Evolutionary conservation across 2,329 filamentous ascomycete genomes (phyloP).

Genomic region (Trichophyton schoenleinii): DNA sequence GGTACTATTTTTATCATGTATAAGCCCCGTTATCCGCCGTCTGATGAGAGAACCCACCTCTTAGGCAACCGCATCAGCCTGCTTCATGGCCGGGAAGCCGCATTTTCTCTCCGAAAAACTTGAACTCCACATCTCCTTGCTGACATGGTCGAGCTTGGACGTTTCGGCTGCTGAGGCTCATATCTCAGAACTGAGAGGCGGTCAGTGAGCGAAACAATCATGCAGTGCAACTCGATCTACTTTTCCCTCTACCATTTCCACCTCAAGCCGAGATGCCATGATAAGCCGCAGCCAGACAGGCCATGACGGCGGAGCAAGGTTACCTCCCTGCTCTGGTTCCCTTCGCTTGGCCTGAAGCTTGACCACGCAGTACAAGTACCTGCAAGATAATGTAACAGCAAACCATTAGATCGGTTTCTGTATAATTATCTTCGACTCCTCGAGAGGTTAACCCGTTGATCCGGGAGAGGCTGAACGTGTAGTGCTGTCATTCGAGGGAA

Average conservation of each 20-base stretch:
- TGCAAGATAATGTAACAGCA: neutral
- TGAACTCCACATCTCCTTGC: neutral
- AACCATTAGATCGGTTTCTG: neutral
- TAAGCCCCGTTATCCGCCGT: neutral
- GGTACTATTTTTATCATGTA: neutral
- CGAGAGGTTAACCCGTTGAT: neutral
- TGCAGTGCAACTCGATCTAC: neutral
- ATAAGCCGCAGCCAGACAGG: neutral
- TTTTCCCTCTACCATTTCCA: neutral
- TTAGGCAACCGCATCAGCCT: neutral
- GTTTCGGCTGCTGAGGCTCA: neutral
- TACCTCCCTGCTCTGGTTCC: neutral
- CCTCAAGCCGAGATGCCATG: neutral
- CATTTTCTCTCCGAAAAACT: neutral
- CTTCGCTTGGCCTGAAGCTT: neutral
- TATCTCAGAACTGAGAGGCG: neutral
- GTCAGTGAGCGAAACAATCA: neutral
- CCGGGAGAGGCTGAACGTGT: neutral
- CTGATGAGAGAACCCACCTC: neutral
- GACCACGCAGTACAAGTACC: neutral
- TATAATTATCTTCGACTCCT: neutral
- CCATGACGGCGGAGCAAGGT: neutral
- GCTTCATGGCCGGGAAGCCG: neutral
- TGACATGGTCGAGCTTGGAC: neutral
- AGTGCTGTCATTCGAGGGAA: neutral